Evolutionary conservation across 768 basidiomycete genomes (phyloP), one percentile per base, ranked within the genome.

Genomic region (Hericium alpestre): DNA sequence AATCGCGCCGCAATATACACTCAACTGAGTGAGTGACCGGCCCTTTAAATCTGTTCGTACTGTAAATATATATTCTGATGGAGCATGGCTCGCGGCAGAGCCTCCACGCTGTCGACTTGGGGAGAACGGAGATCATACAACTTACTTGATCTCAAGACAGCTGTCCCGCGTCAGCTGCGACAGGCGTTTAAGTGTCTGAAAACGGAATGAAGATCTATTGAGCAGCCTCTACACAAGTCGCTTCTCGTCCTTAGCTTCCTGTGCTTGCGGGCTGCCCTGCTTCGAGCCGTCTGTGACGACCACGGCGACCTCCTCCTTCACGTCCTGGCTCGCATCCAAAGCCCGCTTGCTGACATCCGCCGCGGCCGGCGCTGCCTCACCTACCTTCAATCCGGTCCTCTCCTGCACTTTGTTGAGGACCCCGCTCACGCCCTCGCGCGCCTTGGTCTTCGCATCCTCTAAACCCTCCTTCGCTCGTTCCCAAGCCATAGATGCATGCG

Each of bases 381-480:
- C 56, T n/a, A 59, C 61, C 58, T 84, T 87, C 66, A 94, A 65
- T 0, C 92, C 91, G 1, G 90, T 91, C 38, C 70, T 65, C 56
- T 81, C 76, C 73, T 92, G 86, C 16, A 88, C 70, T 56, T 72
- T 76, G n/a, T 77, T 76, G 43, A 86, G 76, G 1, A 73, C 72
- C 7, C 65, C 67, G 57, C 74, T 69, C 1, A 81, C 76, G 22
- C 80, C 76, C 11, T 67, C 66, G 12, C 73, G 73, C 2, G 81
- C 55, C 54, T 71, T 70, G 49, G 71, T 75, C 49, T 77, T 71
- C 2, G 80, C 79, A 48, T 72, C 72, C 32, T 69, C 65, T 11
- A 79, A 75, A 13, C 74, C 73, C 9, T 84, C 81, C 60, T 78
- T 79, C 0, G 81, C 64, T 63, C 77, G 75, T 53, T 77, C 76